Evolutionary conservation across 2,329 filamentous ascomycete genomes (phyloP), one percentile per base, ranked within the genome.

Genomic region (Cladosporium sp.): DNA sequence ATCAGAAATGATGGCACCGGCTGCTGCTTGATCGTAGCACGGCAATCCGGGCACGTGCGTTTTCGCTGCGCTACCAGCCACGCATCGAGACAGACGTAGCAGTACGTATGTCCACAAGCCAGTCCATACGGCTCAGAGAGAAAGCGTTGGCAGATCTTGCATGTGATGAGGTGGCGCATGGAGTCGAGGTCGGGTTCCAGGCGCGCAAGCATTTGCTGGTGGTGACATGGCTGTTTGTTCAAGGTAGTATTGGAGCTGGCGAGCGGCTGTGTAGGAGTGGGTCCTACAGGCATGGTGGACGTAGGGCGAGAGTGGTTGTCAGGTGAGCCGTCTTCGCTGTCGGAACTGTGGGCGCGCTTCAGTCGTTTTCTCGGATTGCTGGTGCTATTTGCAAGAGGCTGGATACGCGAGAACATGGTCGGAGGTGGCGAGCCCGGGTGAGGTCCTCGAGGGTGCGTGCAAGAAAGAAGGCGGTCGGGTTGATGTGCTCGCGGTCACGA

Each of bases 111-210:
- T 3, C 89, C 89, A 71, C 89, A 91, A 7, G 82, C 82, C 62
- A 90, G 82, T 21, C 86, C 88, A 77, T 87, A 91, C 1, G 89
- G 89, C 75, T 91, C 88, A 77, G 90, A 90, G 59, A 91, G 82
- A 58, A 88, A 83, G 64, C 86, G 84, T 69, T 89, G 85, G 76
- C 89, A 91, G 68, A 91, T 88, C 69, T 88, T 87, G 79, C 89
- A 91, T 65, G 86, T 88, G 71, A 89, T 79, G 35, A 89, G 80
- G 33, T 78, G 79, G 69, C 87, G 83, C 67, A 91, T 84, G 70
- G 84, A 82, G 70, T 88, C 83, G 55, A 91, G 83, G 75, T 90
- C 86, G n/a, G 37, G 46, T 40, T 65, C 66, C 31, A 65, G 65
- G 33, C 52, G 46, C 16, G 29, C 37, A n/a, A 66, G 64, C 18